These are phyloP conservation scores for Epichloe hybrida DNA, from an alignment of 2,329 filamentous ascomycete genomes.

Conservation along the genomic window DNA sequence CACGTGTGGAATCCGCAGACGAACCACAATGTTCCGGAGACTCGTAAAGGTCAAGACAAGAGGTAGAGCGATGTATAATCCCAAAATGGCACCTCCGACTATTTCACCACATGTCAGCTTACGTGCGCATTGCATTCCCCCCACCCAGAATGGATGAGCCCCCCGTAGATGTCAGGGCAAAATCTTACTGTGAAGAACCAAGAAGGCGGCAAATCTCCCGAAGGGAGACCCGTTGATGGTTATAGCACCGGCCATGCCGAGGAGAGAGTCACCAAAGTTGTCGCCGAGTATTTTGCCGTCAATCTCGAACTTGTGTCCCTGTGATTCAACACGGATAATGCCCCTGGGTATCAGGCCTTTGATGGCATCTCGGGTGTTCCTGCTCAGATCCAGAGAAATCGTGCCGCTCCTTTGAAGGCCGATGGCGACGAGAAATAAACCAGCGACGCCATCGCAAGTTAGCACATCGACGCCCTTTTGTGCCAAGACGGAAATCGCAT, in stretches of 20 bases:
- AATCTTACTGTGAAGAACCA: constrained; percentile 5
- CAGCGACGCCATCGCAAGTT: constrained; percentile 20
- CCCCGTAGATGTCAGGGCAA: no score
- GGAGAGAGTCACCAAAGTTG: constrained; percentile 4
- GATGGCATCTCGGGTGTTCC: constrained; percentile 2
- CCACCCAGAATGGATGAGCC: no score
- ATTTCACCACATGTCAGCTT: background rate
- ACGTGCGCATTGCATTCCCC: no score
- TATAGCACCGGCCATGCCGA: constrained; percentile 3
- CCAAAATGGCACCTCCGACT: constrained; percentile 10
- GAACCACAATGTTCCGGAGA: constrained; percentile 13
- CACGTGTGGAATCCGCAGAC: constrained; percentile 10
- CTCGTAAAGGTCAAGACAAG: constrained; percentile 15
- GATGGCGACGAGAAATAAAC: constrained; percentile 13
- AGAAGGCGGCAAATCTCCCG: background rate
- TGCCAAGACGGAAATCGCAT: constrained; percentile 15
- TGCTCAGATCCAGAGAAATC: constrained; percentile 5
- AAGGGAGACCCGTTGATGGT: constrained; percentile 4
- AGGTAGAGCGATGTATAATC: constrained; percentile 15
- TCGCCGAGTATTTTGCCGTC: constrained; percentile 12
- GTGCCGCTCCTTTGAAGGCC: constrained; percentile 15
- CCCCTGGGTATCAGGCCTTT: constrained; percentile 15
- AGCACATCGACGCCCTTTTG: constrained; percentile 18
- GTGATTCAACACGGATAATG: constrained; percentile 13
- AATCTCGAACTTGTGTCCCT: constrained; percentile 15